Evolutionary conservation across 73 alveolate genomes (phyloP), one percentile per base, ranked within the genome.

Genomic region (Paramecium octaurelia): DNA sequence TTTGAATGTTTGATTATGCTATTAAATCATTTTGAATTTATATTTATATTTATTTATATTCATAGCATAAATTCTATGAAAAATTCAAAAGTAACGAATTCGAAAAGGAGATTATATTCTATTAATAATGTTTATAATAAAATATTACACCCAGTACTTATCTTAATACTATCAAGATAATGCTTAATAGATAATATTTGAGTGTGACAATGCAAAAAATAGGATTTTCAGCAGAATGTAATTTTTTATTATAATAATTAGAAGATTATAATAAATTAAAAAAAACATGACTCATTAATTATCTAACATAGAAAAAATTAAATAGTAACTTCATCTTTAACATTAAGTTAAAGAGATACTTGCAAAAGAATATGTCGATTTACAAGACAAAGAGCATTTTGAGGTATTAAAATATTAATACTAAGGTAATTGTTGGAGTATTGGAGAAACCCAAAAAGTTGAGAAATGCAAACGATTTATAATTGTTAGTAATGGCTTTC

Each of bases 11-110:
- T 64, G 84, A 64, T 21, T 27, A 2, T 64, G 84, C 84, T 64
- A 64, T 64, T 64, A 64, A 64, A 64, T 64, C 84, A 64, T 64
- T 64, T 64, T 64, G 84, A 64, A 64, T 64, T 64, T 54, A 54
- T 54, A 54, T 54, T n/a, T 54, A 54, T 54, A 54, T 54, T 54
- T n/a, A 54, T 54, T 54, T 18, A 54, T 54, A 54, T 18, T 54
- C 29, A 18, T 0, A 54, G 34, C 35, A 20, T 54, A 54, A 54
- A 54, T 54, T 54, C 69, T 54, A 54, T 54, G 69, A 54, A 54
- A 18, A 54, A 18, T 14, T 54, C n/a, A 54, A 18, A 14, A 54
- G 8, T 16, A 18, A 54, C 3, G 69, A 54, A 54, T 54, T 48
- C 21, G 11, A 54, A 27, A 54, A 16, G 31, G 34, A 20, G 69